A percentile compares a stretch with the other conserved stretches of the same genome.
Evolutionary conservation across 2,329 filamentous ascomycete species (phyloP).

Genomic region (Botrytis hyacinthi): DNA sequence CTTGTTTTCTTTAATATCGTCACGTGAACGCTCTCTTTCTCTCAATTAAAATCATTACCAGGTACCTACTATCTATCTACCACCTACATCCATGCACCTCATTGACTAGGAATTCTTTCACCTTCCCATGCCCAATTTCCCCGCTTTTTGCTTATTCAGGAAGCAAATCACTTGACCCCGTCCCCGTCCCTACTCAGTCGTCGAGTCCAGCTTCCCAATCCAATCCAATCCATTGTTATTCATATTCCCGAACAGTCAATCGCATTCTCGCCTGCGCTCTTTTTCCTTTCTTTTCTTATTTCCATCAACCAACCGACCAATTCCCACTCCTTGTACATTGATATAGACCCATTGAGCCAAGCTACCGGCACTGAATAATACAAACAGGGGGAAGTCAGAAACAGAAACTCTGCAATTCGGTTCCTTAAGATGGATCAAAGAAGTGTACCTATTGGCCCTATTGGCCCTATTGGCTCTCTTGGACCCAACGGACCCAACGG

Average conservation of each 20-base stretch:
- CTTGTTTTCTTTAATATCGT: background rate
- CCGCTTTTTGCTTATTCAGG: background rate
- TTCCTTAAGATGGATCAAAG: slow-evolving; percentile 25
- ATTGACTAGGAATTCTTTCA: background rate
- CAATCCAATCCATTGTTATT: background rate
- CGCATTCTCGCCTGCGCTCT: background rate
- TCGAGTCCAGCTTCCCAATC: background rate
- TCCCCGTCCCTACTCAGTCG: background rate
- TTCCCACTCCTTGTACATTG: background rate
- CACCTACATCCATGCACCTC: too few species aligned
- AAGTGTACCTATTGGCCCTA: background rate
- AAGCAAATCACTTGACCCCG: background rate
- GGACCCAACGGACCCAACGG: too few species aligned
- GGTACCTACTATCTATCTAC: too few species aligned
- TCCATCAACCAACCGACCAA: slow-evolving; percentile 37
- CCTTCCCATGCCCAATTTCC: background rate
- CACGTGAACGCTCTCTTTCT: background rate
- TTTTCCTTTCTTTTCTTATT: slow-evolving; percentile 31
- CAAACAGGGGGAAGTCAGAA: background rate
- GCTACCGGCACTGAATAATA: background rate
- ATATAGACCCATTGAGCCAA: background rate
- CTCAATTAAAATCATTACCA: background rate
- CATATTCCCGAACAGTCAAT: slow-evolving; percentile 28
- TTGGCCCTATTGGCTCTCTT: background rate
- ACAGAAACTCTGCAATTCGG: background rate